Base-by-base conservation (phyloP, 2,329 filamentous ascomycete genomes). In the Penicillium hordei region DNA sequence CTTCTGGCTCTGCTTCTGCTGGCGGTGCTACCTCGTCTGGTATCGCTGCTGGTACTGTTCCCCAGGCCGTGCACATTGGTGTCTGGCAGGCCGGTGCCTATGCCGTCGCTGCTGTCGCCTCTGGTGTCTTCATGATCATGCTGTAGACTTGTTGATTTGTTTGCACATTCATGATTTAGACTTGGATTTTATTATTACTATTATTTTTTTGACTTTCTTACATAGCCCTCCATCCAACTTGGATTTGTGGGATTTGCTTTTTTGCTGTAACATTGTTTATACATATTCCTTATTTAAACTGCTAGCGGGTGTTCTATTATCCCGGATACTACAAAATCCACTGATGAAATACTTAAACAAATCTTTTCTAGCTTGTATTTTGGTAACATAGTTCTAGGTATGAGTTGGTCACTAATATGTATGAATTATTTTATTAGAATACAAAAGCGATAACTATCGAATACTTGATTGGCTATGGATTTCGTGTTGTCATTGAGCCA, bases 121-220 rank as follows among this genome's bases (percentile, higher is more conserved):
- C 77, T 54, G 79, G 78, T 60, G 70, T 70, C 51, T 76, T 76
- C 57, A 80, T 81, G 78, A 72, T 81, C 61, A 63, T 80, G 64
- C 69, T 81, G 70, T 81, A 79, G 69, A 56, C 45, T 58, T 48
- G 34, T 55, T 36, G 15, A 48, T 33, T 53, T 33, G 19, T 49
- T 43, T 48, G 36, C 49, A 9, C 42, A 40, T 52, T 36, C 33
- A 40, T 54, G 39, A n/a, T n/a, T 53, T 36, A 21, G 42, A 46
- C 36, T 21, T 21, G 34, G 50, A 19, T 55, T 34, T 59, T n/a
- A n/a, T n/a, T n/a, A n/a, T n/a, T n/a, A n/a, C n/a, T n/a, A n/a
- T n/a, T n/a, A n/a, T n/a, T n/a, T 33, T 43, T 44, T 39, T 21
- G 19, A 2, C 21, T 50, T 12, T 21, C n/a, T 23, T 29, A 17